Evolutionary conservation across 345 rosid species (phyloP), one percentile per base, ranked within the genome.

Genomic region (Citrus maxima): DNA sequence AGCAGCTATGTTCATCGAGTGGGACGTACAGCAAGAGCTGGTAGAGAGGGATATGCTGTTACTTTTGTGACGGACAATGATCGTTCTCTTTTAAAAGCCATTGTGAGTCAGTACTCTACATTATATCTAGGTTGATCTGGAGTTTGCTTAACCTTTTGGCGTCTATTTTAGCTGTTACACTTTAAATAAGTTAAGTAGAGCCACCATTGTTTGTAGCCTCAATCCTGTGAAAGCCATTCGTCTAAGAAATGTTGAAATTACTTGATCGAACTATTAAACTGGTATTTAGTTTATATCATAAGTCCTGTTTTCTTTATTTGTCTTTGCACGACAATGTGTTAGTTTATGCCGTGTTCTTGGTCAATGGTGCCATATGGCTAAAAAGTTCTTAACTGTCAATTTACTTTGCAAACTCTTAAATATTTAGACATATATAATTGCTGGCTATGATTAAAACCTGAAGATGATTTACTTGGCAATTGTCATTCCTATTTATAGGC

Each of bases 1-100:
- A 76, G 76, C 91, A 96, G 99, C 80, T 94, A 96, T 78, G 91
- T 93, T 83, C 99, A 96, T 83, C 89, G 98, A 82, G 99, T 96
- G 21, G 99, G 99, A 76, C 92, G 98, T 71, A 94, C 98, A 66
- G 99, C 99, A 71, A 89, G 99, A 91, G 99, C 99, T 80, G 99
- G 99, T 13, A 90, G 97, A 86, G 91, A 93, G 86, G 98, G 99
- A 77, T 96, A 89, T 84, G 99, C 99, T 61, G 99, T 96, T 74
- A 96, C 98, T 32, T 91, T 96, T 80, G 83, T 94, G 80, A 90
- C 98, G 54, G 99, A 96, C 82, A 93, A 84, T 83, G 98, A 96
- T 71, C 93, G 97, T 22, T 90, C 99, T 76, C 93, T 96, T 70
- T 82, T 94, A 76, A 96, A 94, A 93, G 88, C 95, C 82, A 94